phyloP scores from a whole-genome alignment of 1,284 basidiomycete genomes.

The Ganoderma meredithae region DNA sequence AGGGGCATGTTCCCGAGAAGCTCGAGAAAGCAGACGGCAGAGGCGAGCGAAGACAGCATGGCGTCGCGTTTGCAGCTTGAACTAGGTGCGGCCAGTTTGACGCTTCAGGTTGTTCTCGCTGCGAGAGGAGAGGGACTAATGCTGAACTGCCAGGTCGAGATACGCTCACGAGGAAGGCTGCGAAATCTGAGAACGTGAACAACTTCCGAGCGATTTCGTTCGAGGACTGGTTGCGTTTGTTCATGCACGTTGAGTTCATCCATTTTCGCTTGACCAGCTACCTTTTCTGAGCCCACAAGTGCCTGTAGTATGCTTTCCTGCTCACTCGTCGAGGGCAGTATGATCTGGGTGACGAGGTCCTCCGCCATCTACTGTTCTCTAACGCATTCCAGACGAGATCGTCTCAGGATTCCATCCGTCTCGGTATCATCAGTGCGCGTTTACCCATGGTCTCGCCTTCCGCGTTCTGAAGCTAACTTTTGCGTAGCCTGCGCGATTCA shows the following conservation, averaged over 20 bases:
- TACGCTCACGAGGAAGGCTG: slow-evolving; percentile 43
- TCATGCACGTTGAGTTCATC: slow-evolving; percentile 73
- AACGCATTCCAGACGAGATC: slow-evolving; percentile 76
- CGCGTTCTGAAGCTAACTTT: not conserved
- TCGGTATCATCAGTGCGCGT: slow-evolving; percentile 74
- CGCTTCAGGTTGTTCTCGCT: not conserved
- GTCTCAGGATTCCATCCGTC: slow-evolving; percentile 73
- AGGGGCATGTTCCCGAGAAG: slow-evolving; percentile 71
- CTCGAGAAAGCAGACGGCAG: slow-evolving; percentile 54
- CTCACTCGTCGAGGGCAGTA: slow-evolving; percentile 73
- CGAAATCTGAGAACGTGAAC: slow-evolving; percentile 50
- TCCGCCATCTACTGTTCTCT: slow-evolving; percentile 81
- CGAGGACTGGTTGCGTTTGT: slow-evolving; percentile 85
- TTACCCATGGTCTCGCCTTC: not conserved
- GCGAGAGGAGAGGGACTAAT: not conserved
- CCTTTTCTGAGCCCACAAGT: not conserved
- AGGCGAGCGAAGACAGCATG: slow-evolving; percentile 76
- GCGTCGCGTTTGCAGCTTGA: slow-evolving; percentile 78
- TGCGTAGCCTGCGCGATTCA: slow-evolving; percentile 73
- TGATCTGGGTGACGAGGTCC: slow-evolving; percentile 78
- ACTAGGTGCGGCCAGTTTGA: slow-evolving; percentile 58
- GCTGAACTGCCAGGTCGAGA: slow-evolving; percentile 35
- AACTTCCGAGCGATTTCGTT: slow-evolving; percentile 86
- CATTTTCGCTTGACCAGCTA: not conserved
- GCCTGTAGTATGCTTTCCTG: slow-evolving; percentile 81